Conservation (phyloP, 1,284 basidiomycete species). For the Ceratobasidium sp. region DNA sequence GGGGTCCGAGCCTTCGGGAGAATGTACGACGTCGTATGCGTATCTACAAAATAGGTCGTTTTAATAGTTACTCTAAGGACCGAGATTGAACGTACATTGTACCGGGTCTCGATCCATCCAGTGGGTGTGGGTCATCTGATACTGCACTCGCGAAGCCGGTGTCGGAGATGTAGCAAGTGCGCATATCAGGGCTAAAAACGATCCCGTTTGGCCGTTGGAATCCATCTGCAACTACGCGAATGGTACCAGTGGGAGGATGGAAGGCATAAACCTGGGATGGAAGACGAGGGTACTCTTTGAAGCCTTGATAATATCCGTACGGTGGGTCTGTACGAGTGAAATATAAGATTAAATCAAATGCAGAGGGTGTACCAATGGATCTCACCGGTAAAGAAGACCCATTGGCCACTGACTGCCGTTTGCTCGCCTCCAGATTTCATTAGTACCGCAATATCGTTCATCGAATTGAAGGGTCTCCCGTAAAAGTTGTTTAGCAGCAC, state of each 20-base stretch:
- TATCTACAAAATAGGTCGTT: slow-evolving; percentile 65
- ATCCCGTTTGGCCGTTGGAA: slow-evolving; percentile 76
- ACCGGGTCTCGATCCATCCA: slow-evolving; percentile 70
- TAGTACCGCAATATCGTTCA: slow-evolving; percentile 77
- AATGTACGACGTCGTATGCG: slow-evolving; percentile 73
- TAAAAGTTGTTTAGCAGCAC: slow-evolving; percentile 76
- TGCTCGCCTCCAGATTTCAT: slow-evolving; percentile 74
- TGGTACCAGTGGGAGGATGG: slow-evolving; percentile 71
- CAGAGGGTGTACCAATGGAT: slow-evolving; percentile 5
- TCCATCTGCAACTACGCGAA: slow-evolving; percentile 79
- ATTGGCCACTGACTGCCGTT: slow-evolving; percentile 38
- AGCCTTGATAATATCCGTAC: slow-evolving; percentile 74
- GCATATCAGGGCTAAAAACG: slow-evolving; percentile 76
- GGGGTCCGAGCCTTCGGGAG: slow-evolving; percentile 61
- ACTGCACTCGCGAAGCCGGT: slow-evolving; percentile 47
- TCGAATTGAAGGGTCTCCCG: slow-evolving; percentile 84
- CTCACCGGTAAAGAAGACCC: slow-evolving; percentile 79
- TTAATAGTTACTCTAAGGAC: neutral
- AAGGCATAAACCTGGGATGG: slow-evolving; percentile 83
- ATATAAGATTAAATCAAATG: slow-evolving; percentile 13
- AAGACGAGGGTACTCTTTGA: slow-evolving; percentile 73
- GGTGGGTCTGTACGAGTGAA: slow-evolving; percentile 11
- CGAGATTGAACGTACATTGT: slow-evolving; percentile 68
- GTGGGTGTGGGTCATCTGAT: slow-evolving; percentile 69
- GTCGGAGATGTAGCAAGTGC: slow-evolving; percentile 74